Evolutionary conservation across 2,329 filamentous ascomycete genomes (phyloP).

Genomic region (Trichoderma sp.): DNA sequence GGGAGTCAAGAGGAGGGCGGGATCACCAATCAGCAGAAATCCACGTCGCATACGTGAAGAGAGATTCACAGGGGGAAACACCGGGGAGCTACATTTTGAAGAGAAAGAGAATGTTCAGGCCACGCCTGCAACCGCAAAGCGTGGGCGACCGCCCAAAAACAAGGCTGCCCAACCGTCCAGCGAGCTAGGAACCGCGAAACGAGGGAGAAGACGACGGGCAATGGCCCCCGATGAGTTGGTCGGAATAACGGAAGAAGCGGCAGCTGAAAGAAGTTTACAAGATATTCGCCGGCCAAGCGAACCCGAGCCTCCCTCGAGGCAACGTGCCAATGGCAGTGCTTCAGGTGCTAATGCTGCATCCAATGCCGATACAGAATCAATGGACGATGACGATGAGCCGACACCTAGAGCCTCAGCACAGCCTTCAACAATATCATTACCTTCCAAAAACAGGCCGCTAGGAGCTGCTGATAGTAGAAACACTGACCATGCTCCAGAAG

Average conservation of each 20-base stretch:
- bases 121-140: slow-evolving; percentile 33
- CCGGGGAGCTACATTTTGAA: slow-evolving; percentile 27
- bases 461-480: slow-evolving; percentile 25
- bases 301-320: slow-evolving; percentile 26
- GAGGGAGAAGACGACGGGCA: slow-evolving; percentile 26
- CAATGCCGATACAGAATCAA: slow-evolving; percentile 31
- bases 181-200: slow-evolving; percentile 23
- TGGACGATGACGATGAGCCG: slow-evolving; percentile 39
- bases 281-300: slow-evolving; percentile 25
- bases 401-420: slow-evolving; percentile 33
- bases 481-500: slow-evolving; percentile 31
- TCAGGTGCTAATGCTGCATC: neutral
- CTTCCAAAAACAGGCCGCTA: slow-evolving; percentile 13
- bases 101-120: slow-evolving; percentile 26
- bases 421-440: slow-evolving; percentile 11
- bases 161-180: slow-evolving; percentile 28
- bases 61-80: slow-evolving; percentile 29
- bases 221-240: slow-evolving; percentile 29
- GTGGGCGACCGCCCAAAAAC: slow-evolving; percentile 33
- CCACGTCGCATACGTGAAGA: slow-evolving; percentile 34
- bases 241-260: slow-evolving; percentile 27
- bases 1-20: slow-evolving; percentile 44
- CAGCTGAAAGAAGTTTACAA: slow-evolving; percentile 20
- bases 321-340: neutral
- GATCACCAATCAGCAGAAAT: slow-evolving; percentile 42